Percentiles rank a stretch among this genome's conserved stretches.
Conservation (phyloP, 495 filamentous ascomycete genomes). For the Aspergillus coremiiformis region DNA sequence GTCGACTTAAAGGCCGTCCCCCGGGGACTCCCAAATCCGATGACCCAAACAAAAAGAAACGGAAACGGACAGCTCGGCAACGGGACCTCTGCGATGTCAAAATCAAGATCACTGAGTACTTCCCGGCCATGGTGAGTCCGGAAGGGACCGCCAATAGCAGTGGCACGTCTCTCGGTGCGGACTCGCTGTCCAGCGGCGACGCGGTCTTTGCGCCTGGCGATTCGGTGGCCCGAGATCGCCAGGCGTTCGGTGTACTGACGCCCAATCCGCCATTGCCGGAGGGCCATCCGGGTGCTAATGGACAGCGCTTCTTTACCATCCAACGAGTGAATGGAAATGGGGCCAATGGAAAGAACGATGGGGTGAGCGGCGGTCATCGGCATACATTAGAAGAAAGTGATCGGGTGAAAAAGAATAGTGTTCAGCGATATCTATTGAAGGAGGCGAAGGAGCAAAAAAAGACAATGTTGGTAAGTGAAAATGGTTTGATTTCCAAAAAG, state of each 20-base stretch:
- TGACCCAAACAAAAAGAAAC: slow-evolving; percentile 83
- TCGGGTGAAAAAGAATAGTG: slow-evolving; percentile 77
- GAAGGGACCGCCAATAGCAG: slow-evolving; percentile 6
- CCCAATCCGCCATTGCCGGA: slow-evolving; percentile 28
- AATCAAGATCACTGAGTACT: slow-evolving; percentile 85
- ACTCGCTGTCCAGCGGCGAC: slow-evolving; percentile 22
- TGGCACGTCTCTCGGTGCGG: slow-evolving; percentile 17
- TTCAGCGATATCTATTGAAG: slow-evolving; percentile 59
- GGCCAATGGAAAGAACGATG: slow-evolving; percentile 63
- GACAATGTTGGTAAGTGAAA: slow-evolving; percentile 45
- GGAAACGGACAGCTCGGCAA: slow-evolving; percentile 69
- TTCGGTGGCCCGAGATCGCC: slow-evolving; percentile 9
- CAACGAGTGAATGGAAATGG: slow-evolving; percentile 74
- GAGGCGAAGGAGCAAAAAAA: slow-evolving; percentile 63
- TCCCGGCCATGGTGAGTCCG: slow-evolving; percentile 30
- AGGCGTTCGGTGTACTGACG: slow-evolving; percentile 38
- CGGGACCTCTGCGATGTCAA: slow-evolving; percentile 84
- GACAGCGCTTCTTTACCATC: slow-evolving; percentile 60
- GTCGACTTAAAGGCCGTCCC: slow-evolving; percentile 76
- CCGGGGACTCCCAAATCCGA: slow-evolving; percentile 78
- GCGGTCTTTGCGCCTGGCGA: slow-evolving; percentile 11
- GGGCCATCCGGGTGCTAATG: slow-evolving; percentile 39
- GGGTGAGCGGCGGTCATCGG: slow-evolving; percentile 59
- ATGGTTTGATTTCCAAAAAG: neutral
- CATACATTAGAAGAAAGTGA: slow-evolving; percentile 76